Base-by-base conservation (phyloP, 257 asterid species). In the Solanum tarapatanum region DNA sequence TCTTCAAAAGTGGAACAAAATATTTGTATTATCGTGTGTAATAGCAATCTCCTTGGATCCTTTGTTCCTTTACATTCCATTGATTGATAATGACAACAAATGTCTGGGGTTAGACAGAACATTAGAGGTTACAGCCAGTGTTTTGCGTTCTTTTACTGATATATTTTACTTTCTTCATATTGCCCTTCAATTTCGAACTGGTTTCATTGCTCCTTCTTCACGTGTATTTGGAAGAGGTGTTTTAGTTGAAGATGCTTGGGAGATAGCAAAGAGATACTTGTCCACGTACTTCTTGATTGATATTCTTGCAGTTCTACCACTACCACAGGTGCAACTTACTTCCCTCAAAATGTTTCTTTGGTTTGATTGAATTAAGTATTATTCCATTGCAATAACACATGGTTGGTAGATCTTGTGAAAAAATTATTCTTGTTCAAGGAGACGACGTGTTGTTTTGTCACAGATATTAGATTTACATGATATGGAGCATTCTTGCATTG, bases 151-250 rank as follows among this genome's bases (percentile, higher is more conserved):
- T 84, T 91, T 96, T 89, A 95, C 98, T 5, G 99, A 97, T 92
- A 89, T 95, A 41, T 96, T 97, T 88, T 96, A 97, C 94, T 88
- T 96, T 48, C 92, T 94, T 88, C 99, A 96, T 88, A 96, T 97
- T 86, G 91, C 95, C 91, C 95, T 97, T 83, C 98, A 96, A 87
- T 96, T 97, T 74, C 99, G 94, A 51, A 96, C 99, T 48, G 98
- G 99, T 62, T 96, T 97, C 88, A 96, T 97, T 86, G 98, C 98
- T 83, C 99, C 99, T 84, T 92, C 95, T 70, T 96, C 99, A 1
- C 98, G 99, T 84, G 99, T 96, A 83, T 96, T 97, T 88, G 99
- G 99, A 89, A 93, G 99, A 94, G 99, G 99, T 13, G 98, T 94
- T 92, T 90, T 97, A 82, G 98, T 97, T 84, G 95, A 97, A 90